phyloP scores from a whole-genome alignment of 2,329 filamentous ascomycete genomes.

The Teratosphaeria zuluensis region DNA sequence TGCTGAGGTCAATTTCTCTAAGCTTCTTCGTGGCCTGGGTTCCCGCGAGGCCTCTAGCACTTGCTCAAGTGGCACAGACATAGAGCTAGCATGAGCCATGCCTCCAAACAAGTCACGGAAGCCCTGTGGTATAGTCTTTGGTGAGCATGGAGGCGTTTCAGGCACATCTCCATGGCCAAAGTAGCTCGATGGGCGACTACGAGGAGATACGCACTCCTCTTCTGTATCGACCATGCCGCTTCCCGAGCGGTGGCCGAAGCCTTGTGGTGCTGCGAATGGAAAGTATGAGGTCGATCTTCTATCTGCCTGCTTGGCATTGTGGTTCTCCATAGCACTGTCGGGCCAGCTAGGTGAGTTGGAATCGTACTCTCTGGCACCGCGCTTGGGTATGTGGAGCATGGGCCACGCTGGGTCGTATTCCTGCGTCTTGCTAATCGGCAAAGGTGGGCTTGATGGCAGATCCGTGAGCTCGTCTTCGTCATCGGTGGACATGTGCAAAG shows the following conservation, averaged over 20 bases:
- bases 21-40: neutral
- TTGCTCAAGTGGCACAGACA: neutral
- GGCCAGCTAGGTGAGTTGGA: slow-evolving; percentile 17
- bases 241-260: neutral
- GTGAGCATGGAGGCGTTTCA: slow-evolving; percentile 30
- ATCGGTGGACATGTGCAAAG: slow-evolving; percentile 7
- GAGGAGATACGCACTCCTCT: slow-evolving; percentile 6
- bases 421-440: slow-evolving; percentile 10
- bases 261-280: slow-evolving; percentile 9
- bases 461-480: slow-evolving; percentile 6
- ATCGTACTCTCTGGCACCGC: slow-evolving; percentile 17
- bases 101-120: slow-evolving; percentile 7
- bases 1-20: slow-evolving; percentile 20
- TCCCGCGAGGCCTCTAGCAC: neutral
- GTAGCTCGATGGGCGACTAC: slow-evolving; percentile 10
- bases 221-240: neutral
- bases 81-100: neutral
- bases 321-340: neutral
- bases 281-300: slow-evolving; percentile 10
- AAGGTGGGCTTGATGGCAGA: slow-evolving; percentile 19
- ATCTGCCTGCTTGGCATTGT: slow-evolving; percentile 1
- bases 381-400: slow-evolving; percentile 10
- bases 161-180: slow-evolving; percentile 4
- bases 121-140: slow-evolving; percentile 24
- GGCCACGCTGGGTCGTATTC: slow-evolving; percentile 22